Conservation (phyloP, 192 early-diverging fungal genomes). For the Coemansia sp. region DNA sequence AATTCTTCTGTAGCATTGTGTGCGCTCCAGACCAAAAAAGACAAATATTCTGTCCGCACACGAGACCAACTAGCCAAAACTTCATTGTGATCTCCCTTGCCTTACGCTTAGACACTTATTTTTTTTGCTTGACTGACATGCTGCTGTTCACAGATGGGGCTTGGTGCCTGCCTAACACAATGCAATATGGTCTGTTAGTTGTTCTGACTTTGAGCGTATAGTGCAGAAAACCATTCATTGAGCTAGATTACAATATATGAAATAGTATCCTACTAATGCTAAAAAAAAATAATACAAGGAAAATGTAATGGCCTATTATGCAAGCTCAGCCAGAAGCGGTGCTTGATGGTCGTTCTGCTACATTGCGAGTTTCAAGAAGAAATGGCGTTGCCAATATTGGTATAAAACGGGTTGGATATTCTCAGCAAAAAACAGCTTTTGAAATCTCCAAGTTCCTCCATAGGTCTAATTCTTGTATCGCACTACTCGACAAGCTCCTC, state of each 20-base stretch:
- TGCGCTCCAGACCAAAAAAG: not conserved
- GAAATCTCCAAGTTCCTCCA: slow-evolving; percentile 34
- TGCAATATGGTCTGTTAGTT: not conserved
- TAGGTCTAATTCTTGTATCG: slow-evolving; percentile 41
- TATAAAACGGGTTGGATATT: slow-evolving; percentile 10
- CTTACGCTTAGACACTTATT: not conserved
- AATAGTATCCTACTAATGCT: slow-evolving; percentile 4
- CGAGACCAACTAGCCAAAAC: not conserved
- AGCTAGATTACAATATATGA: slow-evolving; percentile 5
- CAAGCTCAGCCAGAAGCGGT: not conserved
- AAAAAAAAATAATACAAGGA: not conserved
- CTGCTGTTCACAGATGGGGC: slow-evolving; percentile 1
- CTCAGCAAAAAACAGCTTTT: not conserved
- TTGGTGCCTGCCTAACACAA: not conserved
- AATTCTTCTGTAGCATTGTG: not conserved
- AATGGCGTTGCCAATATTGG: not conserved
- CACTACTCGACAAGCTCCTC: slow-evolving; percentile 2
- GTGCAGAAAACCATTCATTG: slow-evolving; percentile 1
- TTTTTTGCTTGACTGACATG: not conserved
- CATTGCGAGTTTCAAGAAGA: not conserved
- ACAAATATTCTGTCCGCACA: not conserved
- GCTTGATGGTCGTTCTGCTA: not conserved
- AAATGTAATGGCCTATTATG: not conserved
- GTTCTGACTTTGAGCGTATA: slow-evolving; percentile 6
- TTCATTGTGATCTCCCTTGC: not conserved